A percentile compares a stretch with the other conserved stretches of the same genome.
Conservation (phyloP, 805 yeast genomes). For the Cyberlindnera misumaiensis region DNA sequence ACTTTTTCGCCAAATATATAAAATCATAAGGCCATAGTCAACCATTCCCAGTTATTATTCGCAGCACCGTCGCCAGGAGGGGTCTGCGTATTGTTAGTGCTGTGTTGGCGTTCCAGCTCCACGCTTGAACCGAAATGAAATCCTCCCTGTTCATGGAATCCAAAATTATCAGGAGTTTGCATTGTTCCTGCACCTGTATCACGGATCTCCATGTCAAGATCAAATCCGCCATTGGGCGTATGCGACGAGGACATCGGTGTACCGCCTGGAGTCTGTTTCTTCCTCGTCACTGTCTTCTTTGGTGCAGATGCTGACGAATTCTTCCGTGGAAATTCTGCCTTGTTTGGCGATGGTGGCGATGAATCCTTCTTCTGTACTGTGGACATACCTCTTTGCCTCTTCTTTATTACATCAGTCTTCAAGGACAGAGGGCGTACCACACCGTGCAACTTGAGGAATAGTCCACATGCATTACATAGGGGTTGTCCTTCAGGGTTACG, state of each 20-base stretch:
- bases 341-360: conserved; percentile 18
- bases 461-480: conserved; percentile 93
- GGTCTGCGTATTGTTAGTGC: not conserved
- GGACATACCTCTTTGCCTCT: conserved; percentile 61
- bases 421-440: conserved; percentile 86
- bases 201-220: not conserved
- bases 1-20: too few relatives aligned
- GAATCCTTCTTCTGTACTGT: conserved; percentile 17
- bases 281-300: conserved; percentile 7
- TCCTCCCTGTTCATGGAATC: conserved; percentile 6
- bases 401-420: conserved; percentile 88
- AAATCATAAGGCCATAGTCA: conserved; percentile 20
- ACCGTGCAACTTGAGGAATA: conserved; percentile 90
- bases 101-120: conserved; percentile 6
- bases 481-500: conserved; percentile 90
- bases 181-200: not conserved
- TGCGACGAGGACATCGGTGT: not conserved
- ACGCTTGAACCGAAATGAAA: conserved; percentile 11
- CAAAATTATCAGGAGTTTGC: conserved; percentile 5
- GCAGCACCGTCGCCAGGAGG: conserved; percentile 10
- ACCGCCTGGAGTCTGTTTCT: conserved; percentile 1
- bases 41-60: conserved; percentile 26
- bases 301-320: conserved; percentile 1
- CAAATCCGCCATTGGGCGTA: not conserved
- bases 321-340: conserved; percentile 1